Conservation (phyloP, 768 basidiomycete species). For the Suillus luteus region DNA sequence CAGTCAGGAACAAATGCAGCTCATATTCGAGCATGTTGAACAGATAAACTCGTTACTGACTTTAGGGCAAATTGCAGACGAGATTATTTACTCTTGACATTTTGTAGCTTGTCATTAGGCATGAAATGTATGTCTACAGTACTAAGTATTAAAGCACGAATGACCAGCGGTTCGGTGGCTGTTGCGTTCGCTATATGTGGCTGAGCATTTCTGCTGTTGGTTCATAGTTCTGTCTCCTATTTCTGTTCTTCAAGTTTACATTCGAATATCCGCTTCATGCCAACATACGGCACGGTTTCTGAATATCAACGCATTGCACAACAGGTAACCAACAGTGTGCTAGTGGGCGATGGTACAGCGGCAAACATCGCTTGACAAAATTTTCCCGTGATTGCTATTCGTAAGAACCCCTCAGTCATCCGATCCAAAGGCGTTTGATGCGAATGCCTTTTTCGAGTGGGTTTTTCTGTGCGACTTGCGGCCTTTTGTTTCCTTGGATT, state of each 20-base stretch:
- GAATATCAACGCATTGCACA: not conserved
- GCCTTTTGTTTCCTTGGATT: conserved; percentile 46
- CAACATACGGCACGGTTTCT: not conserved
- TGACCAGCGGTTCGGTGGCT: no score
- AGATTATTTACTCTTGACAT: not conserved
- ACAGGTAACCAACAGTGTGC: not conserved
- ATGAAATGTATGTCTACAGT: no score
- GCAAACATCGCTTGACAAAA: not conserved
- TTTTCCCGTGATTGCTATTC: not conserved
- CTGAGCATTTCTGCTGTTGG: no score
- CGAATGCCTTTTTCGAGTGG: conserved; percentile 31
- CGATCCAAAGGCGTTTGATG: conserved; percentile 9
- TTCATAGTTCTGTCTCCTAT: no score
- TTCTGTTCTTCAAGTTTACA: no score
- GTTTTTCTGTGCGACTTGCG: conserved; percentile 37
- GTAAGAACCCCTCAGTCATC: conserved; percentile 2
- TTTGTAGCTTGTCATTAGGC: not conserved
- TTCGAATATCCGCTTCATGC: not conserved
- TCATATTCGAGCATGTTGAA: not conserved
- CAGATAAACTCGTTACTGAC: not conserved
- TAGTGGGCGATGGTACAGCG: no score
- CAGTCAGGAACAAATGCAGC: not conserved
- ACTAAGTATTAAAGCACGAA: no score
- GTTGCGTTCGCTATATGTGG: no score
- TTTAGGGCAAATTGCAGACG: not conserved